Conservation (phyloP, 2,329 filamentous ascomycete species). For the Dryadomyces quercivorus region DNA sequence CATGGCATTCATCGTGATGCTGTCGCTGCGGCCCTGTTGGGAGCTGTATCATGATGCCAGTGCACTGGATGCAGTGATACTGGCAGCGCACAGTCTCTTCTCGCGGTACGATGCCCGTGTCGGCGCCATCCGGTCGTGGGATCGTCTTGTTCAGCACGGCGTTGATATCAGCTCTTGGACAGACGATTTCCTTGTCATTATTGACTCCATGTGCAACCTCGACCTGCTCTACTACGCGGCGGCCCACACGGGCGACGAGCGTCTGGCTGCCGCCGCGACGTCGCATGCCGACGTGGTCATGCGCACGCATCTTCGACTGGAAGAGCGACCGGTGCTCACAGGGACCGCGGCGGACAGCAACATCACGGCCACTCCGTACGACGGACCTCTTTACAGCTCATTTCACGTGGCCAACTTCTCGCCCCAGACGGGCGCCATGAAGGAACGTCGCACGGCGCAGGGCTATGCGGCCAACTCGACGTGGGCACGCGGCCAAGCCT, state of each 20-base stretch:
- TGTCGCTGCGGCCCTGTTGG: slow-evolving; percentile 34
- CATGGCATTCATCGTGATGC: slow-evolving; percentile 40
- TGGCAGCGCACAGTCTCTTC: slow-evolving; percentile 29
- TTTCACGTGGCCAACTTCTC: slow-evolving; percentile 39
- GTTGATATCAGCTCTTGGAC: slow-evolving; percentile 19
- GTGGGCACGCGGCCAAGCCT: slow-evolving; percentile 40
- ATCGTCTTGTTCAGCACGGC: slow-evolving; percentile 21
- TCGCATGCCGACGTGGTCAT: slow-evolving; percentile 28
- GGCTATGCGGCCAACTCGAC: slow-evolving; percentile 33
- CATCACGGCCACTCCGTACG: background rate
- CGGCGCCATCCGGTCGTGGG: slow-evolving; percentile 38
- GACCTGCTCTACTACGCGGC: slow-evolving; percentile 25
- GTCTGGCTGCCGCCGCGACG: slow-evolving; percentile 18
- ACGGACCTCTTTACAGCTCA: slow-evolving; percentile 20
- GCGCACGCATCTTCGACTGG: slow-evolving; percentile 26
- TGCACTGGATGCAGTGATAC: slow-evolving; percentile 27
- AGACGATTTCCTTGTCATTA: slow-evolving; percentile 28
- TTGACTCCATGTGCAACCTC: slow-evolving; percentile 28
- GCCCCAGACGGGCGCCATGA: slow-evolving; percentile 27
- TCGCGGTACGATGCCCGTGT: slow-evolving; percentile 28
- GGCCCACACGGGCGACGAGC: slow-evolving; percentile 16
- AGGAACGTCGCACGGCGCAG: slow-evolving; percentile 34
- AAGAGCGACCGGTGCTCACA: slow-evolving; percentile 10
- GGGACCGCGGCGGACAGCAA: background rate
- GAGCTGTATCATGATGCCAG: slow-evolving; percentile 17